Percentiles rank a stretch among this genome's conserved stretches.
Conservation (phyloP, 192 early-diverging fungal species). For the Umbelopsis sp. region DNA sequence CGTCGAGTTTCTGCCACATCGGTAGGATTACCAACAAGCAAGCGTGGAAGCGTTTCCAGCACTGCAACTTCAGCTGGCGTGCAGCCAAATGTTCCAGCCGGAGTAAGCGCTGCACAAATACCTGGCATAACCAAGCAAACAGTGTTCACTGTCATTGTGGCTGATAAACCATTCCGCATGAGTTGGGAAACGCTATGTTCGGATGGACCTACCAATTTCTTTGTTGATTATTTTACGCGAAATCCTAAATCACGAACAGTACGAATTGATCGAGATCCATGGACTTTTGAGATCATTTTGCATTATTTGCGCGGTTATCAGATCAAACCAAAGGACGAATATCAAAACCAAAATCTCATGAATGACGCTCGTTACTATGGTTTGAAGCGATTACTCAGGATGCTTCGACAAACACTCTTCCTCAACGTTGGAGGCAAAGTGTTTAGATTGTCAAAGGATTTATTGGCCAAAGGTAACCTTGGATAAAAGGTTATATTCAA, state of each 20-base stretch:
- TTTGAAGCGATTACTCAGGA: conserved; percentile 40
- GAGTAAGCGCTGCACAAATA: neutral
- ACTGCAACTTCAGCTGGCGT: neutral
- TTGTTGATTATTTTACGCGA: conserved; percentile 26
- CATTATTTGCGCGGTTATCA: conserved; percentile 59
- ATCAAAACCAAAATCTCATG: conserved; percentile 44
- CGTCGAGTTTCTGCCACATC: neutral
- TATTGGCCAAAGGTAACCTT: conserved; percentile 45
- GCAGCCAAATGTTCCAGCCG: neutral
- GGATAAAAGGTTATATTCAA: neutral
- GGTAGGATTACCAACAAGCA: neutral
- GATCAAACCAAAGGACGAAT: conserved; percentile 45
- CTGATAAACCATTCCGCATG: conserved; percentile 30
- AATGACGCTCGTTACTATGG: conserved; percentile 53
- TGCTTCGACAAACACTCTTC: conserved; percentile 44
- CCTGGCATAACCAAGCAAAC: conserved; percentile 19
- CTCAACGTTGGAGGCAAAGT: conserved; percentile 58
- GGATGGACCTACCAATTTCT: conserved; percentile 53
- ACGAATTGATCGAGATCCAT: conserved; percentile 57
- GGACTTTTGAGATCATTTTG: conserved; percentile 54
- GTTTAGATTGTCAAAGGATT: conserved; percentile 50
- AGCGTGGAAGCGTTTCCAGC: neutral
- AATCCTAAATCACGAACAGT: conserved; percentile 26
- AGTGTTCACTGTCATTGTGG: conserved; percentile 37
- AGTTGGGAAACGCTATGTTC: conserved; percentile 41